Base-by-base conservation (phyloP, 805 yeast species). In the Blastobotrys terrestris region DNA sequence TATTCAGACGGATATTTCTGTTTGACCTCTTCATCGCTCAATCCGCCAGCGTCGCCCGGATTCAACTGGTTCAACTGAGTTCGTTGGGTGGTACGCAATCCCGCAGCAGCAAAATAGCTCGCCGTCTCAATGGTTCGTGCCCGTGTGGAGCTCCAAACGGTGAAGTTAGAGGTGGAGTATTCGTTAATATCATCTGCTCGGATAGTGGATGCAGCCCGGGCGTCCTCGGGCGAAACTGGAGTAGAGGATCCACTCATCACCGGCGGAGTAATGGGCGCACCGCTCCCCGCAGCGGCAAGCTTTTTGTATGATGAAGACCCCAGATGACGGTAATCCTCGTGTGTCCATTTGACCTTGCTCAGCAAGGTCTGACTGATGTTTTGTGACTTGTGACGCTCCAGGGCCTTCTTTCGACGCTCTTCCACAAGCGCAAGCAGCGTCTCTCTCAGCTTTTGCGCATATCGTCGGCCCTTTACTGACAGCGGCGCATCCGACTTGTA, bases 71-170 rank as follows among this genome's bases (percentile, higher is more conserved):
- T 84, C 63, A 94, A 73, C 66, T 90, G 95, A 31, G 90, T 81
- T 55, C 96, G 76, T 65, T 86, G 90, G 51, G 83, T 74, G 3
- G 86, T 84, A 0, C 78, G 75, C 53, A 87, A 77, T 7, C 87
- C 87, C 13, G 65, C 63, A 22, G 71, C 68, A 40, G 78, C 72
- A 67, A 92, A 88, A 53, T 77, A 80, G 51, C 77, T 75, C 0
- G 92, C 89, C 3, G 96, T 82, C 59, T 91, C 88, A 16, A 83
- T 76, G 0, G 97, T 89, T 63, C 97, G 79, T 58, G 80, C 76
- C 56, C 97, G 79, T 3, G 92, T 88, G 0, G 98, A 95, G 0
- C 97, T 90, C 96, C 98, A 92, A n/a, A 94, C 91, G 2, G 84
- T 82, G 61, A 91, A 75, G 3, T 85, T 78, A 56, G 81, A 78